A percentile compares a stretch with the other conserved stretches of the same genome.
phyloP scores from a whole-genome alignment of 2,329 filamentous ascomycete genomes.

The Clarireedia monteithiana region DNA sequence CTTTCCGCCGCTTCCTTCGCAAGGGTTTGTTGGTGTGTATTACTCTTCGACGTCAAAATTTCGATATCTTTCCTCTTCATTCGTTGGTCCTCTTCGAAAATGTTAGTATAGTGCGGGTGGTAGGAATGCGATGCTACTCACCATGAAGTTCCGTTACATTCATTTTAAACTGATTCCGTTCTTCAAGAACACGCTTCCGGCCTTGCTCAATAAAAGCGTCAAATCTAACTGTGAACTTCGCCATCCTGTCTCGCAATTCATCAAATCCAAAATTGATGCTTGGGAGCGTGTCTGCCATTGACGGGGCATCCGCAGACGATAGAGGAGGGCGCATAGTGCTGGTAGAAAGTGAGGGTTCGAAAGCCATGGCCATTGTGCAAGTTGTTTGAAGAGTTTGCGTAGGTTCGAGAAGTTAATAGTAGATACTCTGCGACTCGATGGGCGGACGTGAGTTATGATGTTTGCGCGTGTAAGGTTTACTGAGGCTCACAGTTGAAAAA shows the following conservation, averaged over 20 bases:
- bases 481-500: too few relatives aligned
- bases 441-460: too few relatives aligned
- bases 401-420: neutral
- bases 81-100: constrained; percentile 70
- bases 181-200: constrained; percentile 80
- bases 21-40: constrained; percentile 65
- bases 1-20: constrained; percentile 70
- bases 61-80: constrained; percentile 85
- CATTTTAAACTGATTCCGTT: constrained; percentile 89
- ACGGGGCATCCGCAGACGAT: constrained; percentile 50
- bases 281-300: constrained; percentile 72
- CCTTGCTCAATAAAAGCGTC: constrained; percentile 92
- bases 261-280: constrained; percentile 95
- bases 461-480: too few relatives aligned
- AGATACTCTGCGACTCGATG: neutral
- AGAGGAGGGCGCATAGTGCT: constrained; percentile 41
- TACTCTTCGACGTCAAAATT: constrained; percentile 65
- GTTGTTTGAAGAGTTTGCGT: neutral
- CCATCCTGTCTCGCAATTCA: constrained; percentile 90
- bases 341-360: constrained; percentile 62
- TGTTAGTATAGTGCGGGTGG: too few relatives aligned
- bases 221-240: constrained; percentile 81
- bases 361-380: constrained; percentile 47
- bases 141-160: constrained; percentile 86
- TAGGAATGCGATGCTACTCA: constrained; percentile 33